Percentiles rank a stretch among this genome's conserved stretches.
Conservation (phyloP, 495 filamentous ascomycete genomes). For the Neurospora sp. region DNA sequence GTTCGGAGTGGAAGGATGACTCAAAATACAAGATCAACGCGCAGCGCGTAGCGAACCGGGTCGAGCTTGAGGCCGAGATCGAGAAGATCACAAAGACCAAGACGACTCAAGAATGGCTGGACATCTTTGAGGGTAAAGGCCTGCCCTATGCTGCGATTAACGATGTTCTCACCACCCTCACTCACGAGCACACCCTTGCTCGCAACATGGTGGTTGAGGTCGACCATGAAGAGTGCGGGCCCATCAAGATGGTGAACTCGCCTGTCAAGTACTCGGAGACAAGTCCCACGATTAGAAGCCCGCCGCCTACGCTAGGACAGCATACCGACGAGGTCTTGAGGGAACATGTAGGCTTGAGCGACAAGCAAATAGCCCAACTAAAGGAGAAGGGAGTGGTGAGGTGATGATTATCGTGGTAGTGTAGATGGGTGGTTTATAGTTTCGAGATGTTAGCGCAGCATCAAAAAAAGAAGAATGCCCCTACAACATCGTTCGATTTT, state of each 20-base stretch:
- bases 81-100: conserved; percentile 61
- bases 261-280: conserved; percentile 90
- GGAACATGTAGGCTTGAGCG: conserved; percentile 52
- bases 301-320: conserved; percentile 80
- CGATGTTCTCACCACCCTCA: conserved; percentile 73
- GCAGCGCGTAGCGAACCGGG: conserved; percentile 68
- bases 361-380: conserved; percentile 50
- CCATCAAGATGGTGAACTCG: conserved; percentile 85
- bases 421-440: background rate
- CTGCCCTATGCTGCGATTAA: conserved; percentile 95
- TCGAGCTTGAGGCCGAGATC: conserved; percentile 64
- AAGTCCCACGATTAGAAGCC: conserved; percentile 61
- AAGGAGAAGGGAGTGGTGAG: conserved; percentile 60
- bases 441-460: background rate
- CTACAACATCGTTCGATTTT: conserved; percentile 29
- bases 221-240: conserved; percentile 71
- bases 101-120: conserved; percentile 84
- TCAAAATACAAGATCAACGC: conserved; percentile 68
- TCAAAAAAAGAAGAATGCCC: conserved; percentile 47
- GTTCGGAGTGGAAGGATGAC: conserved; percentile 71
- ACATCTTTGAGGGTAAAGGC: conserved; percentile 76
- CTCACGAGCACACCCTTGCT: conserved; percentile 77
- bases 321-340: conserved; percentile 81
- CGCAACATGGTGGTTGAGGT: conserved; percentile 82
- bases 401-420: conserved; percentile 22